These are phyloP conservation scores for Cyberlindnera xylosilytica DNA, from an alignment of 805 yeast species.

Conservation along the genomic window DNA sequence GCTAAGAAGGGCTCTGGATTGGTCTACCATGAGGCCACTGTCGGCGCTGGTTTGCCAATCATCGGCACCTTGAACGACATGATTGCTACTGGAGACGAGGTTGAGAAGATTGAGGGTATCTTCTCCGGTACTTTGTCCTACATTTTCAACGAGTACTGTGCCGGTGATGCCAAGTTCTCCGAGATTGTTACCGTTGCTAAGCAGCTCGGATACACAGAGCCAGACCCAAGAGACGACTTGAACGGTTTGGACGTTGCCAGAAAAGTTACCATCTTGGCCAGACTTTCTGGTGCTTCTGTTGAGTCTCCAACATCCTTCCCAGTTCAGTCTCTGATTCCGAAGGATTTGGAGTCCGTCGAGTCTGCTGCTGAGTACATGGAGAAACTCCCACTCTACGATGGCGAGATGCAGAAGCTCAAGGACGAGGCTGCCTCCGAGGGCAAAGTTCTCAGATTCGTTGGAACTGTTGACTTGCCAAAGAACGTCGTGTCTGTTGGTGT, in stretches of 20 bases:
- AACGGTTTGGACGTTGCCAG: conserved; percentile 98
- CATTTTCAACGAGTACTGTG: conserved; percentile 90
- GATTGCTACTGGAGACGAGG: conserved; percentile 88
- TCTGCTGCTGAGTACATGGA: conserved; percentile 77
- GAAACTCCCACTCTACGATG: conserved; percentile 80
- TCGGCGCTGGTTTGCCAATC: conserved; percentile 97
- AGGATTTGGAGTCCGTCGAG: conserved; percentile 68
- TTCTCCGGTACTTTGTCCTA: conserved; percentile 94
- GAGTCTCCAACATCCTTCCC: conserved; percentile 91
- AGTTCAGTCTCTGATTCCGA: conserved; percentile 90
- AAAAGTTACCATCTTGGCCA: conserved; percentile 93
- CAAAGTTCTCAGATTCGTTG: conserved; percentile 92
- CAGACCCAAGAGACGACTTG: conserved; percentile 98
- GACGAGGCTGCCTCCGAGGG: conserved; percentile 76
- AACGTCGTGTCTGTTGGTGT: conserved; percentile 80
- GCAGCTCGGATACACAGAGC: conserved; percentile 93
- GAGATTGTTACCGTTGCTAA: conserved; percentile 89
- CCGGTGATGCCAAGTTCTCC: conserved; percentile 73
- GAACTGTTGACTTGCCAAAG: conserved; percentile 75
- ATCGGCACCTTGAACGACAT: conserved; percentile 86
- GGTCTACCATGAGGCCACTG: conserved; percentile 97
- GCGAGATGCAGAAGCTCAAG: conserved; percentile 72
- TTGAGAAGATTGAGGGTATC: conserved; percentile 90
- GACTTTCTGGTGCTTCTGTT: conserved; percentile 83
- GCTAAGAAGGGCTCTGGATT: conserved; percentile 53